Evolutionary conservation across 768 basidiomycete species (phyloP).

Genomic region (Mycena alexandri): DNA sequence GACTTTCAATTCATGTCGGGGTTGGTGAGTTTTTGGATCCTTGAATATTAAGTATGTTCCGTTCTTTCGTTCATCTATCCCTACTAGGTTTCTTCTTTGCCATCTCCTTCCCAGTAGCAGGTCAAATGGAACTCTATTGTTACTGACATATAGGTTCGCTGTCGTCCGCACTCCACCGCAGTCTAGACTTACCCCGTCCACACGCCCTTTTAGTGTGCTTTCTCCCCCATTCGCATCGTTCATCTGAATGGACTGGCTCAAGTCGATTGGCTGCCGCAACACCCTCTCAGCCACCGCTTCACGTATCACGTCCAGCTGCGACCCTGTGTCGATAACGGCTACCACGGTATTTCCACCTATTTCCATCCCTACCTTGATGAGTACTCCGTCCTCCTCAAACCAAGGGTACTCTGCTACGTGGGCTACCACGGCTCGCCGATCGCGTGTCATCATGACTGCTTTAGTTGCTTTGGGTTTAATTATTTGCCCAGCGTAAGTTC

Average conservation of each 20-base stretch:
- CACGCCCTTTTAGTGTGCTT: no score
- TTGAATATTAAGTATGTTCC: neutral
- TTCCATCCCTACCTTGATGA: slow-evolving; percentile 7
- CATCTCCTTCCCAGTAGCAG: neutral
- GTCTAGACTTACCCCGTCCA: neutral
- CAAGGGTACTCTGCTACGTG: slow-evolving; percentile 12
- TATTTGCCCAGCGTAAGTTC: neutral
- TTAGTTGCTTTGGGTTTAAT: neutral
- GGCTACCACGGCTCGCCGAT: neutral
- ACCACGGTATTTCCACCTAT: neutral
- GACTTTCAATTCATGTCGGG: neutral
- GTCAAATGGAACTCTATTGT: neutral
- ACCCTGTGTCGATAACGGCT: no score
- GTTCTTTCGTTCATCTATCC: neutral
- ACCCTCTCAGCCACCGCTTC: neutral
- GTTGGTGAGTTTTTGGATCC: neutral
- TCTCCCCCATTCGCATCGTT: no score
- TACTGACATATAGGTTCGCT: slow-evolving; percentile 3
- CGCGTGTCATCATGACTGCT: slow-evolving; percentile 4
- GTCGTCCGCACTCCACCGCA: neutral
- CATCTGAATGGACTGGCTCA: no score
- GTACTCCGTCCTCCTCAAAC: slow-evolving; percentile 9
- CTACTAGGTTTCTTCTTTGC: neutral
- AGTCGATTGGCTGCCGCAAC: no score
- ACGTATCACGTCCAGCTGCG: no score